Evolutionary conservation across 495 filamentous ascomycete genomes (phyloP).

Genomic region (Neurospora sp.): DNA sequence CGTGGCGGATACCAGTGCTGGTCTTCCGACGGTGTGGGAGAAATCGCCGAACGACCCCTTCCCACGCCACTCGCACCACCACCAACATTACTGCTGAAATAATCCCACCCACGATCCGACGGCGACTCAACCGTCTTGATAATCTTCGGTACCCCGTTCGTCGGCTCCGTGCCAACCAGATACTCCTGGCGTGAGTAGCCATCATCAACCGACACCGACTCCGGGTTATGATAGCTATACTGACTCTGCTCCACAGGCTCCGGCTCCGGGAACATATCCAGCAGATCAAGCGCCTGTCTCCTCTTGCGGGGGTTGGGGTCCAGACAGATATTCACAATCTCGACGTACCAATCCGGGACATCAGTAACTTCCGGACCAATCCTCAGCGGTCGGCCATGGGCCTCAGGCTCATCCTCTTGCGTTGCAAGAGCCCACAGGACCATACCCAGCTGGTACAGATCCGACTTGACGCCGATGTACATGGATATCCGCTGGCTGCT

Average conservation of each 20-base stretch:
- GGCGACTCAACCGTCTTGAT: constrained; percentile 21
- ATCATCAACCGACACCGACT: constrained; percentile 26
- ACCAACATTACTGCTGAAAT: background rate
- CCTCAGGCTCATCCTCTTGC: constrained; percentile 83
- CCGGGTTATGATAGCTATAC: constrained; percentile 12
- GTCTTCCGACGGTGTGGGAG: constrained; percentile 17
- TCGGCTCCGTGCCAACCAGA: constrained; percentile 16
- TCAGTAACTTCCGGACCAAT: constrained; percentile 25
- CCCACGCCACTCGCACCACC: background rate
- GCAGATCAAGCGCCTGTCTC: constrained; percentile 29
- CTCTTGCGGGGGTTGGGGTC: constrained; percentile 32
- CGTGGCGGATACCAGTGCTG: constrained; percentile 28
- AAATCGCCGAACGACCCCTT: background rate
- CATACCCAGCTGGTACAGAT: constrained; percentile 94
- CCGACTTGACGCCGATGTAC: constrained; percentile 97
- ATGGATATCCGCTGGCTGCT: constrained; percentile 90
- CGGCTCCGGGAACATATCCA: constrained; percentile 30
- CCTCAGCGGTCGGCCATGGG: constrained; percentile 58
- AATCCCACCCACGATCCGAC: background rate
- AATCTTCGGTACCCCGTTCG: constrained; percentile 12
- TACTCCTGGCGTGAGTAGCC: constrained; percentile 22
- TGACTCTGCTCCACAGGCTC: constrained; percentile 16
- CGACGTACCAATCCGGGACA: constrained; percentile 35
- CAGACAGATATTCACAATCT: constrained; percentile 35
- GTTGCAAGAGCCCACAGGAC: constrained; percentile 88